Conservation (phyloP, 306 rosid species). For the Citrullus amarus region DNA sequence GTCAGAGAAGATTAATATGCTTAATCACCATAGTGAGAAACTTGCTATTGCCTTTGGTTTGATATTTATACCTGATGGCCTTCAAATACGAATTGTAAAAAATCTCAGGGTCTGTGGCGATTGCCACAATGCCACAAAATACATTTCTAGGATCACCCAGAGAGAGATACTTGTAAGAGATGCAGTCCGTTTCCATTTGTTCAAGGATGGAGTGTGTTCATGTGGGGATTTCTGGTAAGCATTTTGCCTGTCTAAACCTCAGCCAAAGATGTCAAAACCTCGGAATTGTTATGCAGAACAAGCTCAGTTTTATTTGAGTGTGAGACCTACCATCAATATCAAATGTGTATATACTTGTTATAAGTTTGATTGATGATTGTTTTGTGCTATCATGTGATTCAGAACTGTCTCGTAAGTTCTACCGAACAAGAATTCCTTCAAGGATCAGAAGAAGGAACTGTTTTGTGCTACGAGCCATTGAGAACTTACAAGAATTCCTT, state of each 20-base stretch:
- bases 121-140: constrained; percentile 90
- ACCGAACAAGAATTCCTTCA: neutral
- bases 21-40: constrained; percentile 76
- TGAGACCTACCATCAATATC: neutral
- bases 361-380: neutral
- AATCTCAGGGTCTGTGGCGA: constrained; percentile 85
- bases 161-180: constrained; percentile 94
- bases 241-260: neutral
- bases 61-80: constrained; percentile 58
- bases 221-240: constrained; percentile 89
- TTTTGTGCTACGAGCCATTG: neutral
- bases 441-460: neutral
- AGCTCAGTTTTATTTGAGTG: neutral
- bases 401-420: neutral
- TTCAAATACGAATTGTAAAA: constrained; percentile 65
- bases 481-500: neutral
- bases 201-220: constrained; percentile 77
- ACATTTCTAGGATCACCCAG: constrained; percentile 64
- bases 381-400: neutral
- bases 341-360: neutral
- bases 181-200: constrained; percentile 70
- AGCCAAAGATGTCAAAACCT: neutral
- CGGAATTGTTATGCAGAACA: neutral
- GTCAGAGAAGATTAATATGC: constrained; percentile 72
- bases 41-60: constrained; percentile 88